Evolutionary conservation across 768 basidiomycete species (phyloP).

Genomic region (Suillus paluster): DNA sequence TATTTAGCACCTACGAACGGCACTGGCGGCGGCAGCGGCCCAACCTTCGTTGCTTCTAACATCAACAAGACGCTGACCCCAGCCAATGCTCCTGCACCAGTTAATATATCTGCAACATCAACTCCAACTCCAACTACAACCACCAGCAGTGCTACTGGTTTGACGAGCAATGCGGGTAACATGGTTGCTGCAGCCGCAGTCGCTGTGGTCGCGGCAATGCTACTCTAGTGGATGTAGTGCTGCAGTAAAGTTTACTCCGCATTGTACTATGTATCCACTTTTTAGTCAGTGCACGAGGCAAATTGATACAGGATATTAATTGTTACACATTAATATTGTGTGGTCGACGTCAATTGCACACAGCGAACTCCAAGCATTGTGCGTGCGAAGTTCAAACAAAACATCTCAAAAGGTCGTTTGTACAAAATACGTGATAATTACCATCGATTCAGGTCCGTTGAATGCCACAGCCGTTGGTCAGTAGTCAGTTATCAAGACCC

Average conservation of each 20-base stretch:
- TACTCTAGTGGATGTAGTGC: not conserved
- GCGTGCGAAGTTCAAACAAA: not conserved
- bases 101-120: constrained; percentile 46
- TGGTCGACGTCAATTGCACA: too few species aligned
- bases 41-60: constrained; percentile 41
- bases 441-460: too few species aligned
- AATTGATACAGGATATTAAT: not conserved
- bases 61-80: constrained; percentile 41
- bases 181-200: not conserved
- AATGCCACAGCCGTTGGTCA: not conserved
- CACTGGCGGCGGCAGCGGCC: constrained; percentile 46
- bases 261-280: not conserved
- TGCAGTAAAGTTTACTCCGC: not conserved
- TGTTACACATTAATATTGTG: too few species aligned
- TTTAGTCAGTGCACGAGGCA: not conserved
- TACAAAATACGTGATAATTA: not conserved
- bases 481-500: constrained; percentile 9
- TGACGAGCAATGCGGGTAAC: not conserved
- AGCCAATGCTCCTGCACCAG: constrained; percentile 39
- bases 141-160: not conserved
- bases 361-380: not conserved
- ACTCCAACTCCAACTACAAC: constrained; percentile 19
- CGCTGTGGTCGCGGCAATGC: not conserved
- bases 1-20: constrained; percentile 47
- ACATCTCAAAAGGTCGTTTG: not conserved